Conservation (phyloP, 345 rosid species). For the Eucalyptus regnans region DNA sequence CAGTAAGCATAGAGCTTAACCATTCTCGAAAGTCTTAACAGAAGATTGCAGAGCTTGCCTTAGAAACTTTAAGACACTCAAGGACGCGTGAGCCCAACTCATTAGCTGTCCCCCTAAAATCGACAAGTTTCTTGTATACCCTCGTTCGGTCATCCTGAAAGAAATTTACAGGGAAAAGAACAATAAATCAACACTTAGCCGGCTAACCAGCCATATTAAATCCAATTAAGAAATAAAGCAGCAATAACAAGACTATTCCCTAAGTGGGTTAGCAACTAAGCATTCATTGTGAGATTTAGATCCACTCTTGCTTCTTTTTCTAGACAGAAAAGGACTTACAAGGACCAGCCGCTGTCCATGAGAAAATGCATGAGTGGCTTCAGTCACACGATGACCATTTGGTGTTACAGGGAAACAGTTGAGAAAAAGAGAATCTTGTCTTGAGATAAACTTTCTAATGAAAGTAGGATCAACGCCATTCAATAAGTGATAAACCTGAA, state of each 20-base stretch:
- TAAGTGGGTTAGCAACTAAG: background rate
- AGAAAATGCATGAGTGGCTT: slow-evolving; percentile 39
- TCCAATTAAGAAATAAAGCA: background rate
- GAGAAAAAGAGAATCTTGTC: slow-evolving; percentile 25
- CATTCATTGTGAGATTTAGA: background rate
- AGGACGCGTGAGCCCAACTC: slow-evolving; percentile 62
- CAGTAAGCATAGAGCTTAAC: background rate
- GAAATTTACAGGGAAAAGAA: background rate
- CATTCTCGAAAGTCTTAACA: background rate
- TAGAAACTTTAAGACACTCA: slow-evolving; percentile 71
- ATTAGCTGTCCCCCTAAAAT: slow-evolving; percentile 48
- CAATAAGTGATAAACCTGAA: slow-evolving; percentile 51
- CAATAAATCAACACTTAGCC: background rate
- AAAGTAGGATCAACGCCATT: slow-evolving; percentile 47
- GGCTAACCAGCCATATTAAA: background rate
- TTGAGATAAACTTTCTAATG: slow-evolving; percentile 25
- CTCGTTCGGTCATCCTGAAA: slow-evolving; percentile 75
- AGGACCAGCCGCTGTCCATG: slow-evolving; percentile 44
- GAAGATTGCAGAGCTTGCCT: slow-evolving; percentile 33
- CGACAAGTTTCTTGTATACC: slow-evolving; percentile 61
- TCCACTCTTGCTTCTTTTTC: background rate
- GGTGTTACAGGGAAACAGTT: slow-evolving; percentile 73
- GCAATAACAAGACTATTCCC: background rate
- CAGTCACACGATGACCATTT: slow-evolving; percentile 79
- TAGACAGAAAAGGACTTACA: slow-evolving; percentile 31